phyloP scores from a whole-genome alignment of 495 filamentous ascomycete genomes.

The Cercophora newfieldiana region DNA sequence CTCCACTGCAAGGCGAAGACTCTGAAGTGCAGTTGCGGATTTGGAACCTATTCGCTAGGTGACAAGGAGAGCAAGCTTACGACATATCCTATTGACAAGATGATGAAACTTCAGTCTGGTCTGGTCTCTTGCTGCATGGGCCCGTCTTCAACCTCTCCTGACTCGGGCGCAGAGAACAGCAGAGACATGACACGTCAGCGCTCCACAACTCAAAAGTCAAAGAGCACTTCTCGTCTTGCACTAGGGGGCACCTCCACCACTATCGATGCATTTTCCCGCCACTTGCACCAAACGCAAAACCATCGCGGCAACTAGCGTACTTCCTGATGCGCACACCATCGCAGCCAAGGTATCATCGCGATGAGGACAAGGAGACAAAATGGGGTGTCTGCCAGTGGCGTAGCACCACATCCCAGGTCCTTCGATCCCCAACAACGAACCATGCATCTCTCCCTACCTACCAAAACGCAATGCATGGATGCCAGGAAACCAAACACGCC shows the following conservation, averaged over 20 bases:
- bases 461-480: background rate
- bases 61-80: too few relatives aligned
- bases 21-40: too few relatives aligned
- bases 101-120: too few relatives aligned
- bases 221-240: background rate
- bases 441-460: background rate
- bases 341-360: background rate
- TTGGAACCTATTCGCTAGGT: too few relatives aligned
- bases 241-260: background rate
- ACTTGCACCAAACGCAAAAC: too few relatives aligned
- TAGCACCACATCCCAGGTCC: too few relatives aligned
- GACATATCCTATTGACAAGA: too few relatives aligned
- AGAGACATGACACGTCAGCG: slow-evolving; percentile 2
- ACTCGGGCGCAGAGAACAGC: background rate
- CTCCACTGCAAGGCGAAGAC: too few relatives aligned
- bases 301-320: background rate
- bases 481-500: background rate
- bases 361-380: background rate
- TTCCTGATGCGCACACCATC: background rate
- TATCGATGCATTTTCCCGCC: background rate
- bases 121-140: too few relatives aligned
- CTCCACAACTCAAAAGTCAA: background rate
- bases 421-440: background rate
- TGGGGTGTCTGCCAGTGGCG: too few relatives aligned
- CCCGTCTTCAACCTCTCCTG: background rate